Percentiles rank a stretch among this genome's conserved stretches.
phyloP scores from a whole-genome alignment of 2,329 filamentous ascomycete species.

The Aspergillus luchuensis region DNA sequence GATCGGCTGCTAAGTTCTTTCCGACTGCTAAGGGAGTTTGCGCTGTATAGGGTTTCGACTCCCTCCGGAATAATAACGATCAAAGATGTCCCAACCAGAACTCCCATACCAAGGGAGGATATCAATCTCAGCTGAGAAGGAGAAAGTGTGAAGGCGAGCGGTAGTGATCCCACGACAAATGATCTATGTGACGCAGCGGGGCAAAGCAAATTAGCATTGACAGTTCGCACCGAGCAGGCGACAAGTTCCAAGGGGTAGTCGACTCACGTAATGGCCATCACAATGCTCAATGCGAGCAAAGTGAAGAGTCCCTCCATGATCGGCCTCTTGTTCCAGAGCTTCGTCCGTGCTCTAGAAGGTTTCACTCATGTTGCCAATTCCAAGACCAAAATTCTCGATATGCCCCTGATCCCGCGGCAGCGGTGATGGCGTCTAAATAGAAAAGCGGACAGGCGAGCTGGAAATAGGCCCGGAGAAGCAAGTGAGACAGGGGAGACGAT shows the following conservation, averaged over 20 bases:
- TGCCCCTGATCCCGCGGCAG: not conserved
- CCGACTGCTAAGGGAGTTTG: slow-evolving; percentile 37
- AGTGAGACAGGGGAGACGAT: not conserved
- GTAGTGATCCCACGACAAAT: slow-evolving; percentile 88
- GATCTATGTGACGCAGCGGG: slow-evolving; percentile 61
- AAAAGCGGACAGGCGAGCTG: not conserved
- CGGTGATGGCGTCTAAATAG: not conserved
- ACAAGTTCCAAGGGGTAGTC: not conserved
- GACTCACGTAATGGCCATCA: slow-evolving; percentile 66
- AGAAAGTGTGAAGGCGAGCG: slow-evolving; percentile 84
- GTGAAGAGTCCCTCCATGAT: slow-evolving; percentile 65
- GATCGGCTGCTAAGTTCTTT: slow-evolving; percentile 37
- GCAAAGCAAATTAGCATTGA: slow-evolving; percentile 17
- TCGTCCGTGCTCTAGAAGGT: slow-evolving; percentile 30
- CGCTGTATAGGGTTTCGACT: slow-evolving; percentile 80
- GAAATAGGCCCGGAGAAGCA: not conserved
- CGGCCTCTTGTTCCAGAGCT: slow-evolving; percentile 40
- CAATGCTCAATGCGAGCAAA: slow-evolving; percentile 64
- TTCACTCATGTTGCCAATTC: slow-evolving; percentile 32
- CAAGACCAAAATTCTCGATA: slow-evolving; percentile 9
- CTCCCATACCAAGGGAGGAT: slow-evolving; percentile 88
- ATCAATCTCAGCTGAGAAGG: slow-evolving; percentile 84
- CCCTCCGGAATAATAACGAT: slow-evolving; percentile 98
- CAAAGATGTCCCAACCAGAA: slow-evolving; percentile 90
- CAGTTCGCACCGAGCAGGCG: not conserved